phyloP scores from a whole-genome alignment of 176 grass and related monocot species.

The Hsuehochloa calcarea region DNA sequence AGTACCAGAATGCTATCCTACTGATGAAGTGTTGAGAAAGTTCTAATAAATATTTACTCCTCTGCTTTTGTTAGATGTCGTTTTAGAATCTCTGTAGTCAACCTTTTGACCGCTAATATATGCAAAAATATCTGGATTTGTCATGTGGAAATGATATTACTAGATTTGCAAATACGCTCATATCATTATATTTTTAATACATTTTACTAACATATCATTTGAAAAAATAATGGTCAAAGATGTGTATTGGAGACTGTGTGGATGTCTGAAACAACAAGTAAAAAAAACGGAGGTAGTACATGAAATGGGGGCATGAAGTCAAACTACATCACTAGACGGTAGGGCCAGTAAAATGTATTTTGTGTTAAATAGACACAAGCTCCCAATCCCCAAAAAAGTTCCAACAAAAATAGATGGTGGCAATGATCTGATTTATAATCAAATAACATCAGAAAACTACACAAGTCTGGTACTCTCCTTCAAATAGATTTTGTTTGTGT shows the following conservation, averaged over 20 bases:
- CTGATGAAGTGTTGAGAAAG: background rate
- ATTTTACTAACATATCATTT: background rate
- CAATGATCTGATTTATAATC: background rate
- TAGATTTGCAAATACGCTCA: background rate
- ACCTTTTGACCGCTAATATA: background rate
- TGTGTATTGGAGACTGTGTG: background rate
- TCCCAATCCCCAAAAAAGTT: conserved; percentile 2
- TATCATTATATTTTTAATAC: background rate
- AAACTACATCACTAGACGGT: background rate
- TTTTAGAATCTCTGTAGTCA: background rate
- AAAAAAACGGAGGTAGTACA: background rate
- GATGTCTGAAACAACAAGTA: background rate
- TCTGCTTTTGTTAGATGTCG: background rate
- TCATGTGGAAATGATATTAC: background rate
- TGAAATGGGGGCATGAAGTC: background rate
- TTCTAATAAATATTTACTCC: background rate
- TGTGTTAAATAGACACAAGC: background rate
- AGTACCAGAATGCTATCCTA: background rate
- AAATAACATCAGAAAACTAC: conserved; percentile 10
- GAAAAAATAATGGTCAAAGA: background rate
- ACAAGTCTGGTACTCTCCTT: background rate
- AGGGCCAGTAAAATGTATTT: background rate
- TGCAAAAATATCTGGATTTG: background rate
- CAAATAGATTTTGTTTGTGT: background rate
- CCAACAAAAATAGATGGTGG: background rate